Conservation (phyloP, 2,329 filamentous ascomycete species). For the Coniochaeta sp. region DNA sequence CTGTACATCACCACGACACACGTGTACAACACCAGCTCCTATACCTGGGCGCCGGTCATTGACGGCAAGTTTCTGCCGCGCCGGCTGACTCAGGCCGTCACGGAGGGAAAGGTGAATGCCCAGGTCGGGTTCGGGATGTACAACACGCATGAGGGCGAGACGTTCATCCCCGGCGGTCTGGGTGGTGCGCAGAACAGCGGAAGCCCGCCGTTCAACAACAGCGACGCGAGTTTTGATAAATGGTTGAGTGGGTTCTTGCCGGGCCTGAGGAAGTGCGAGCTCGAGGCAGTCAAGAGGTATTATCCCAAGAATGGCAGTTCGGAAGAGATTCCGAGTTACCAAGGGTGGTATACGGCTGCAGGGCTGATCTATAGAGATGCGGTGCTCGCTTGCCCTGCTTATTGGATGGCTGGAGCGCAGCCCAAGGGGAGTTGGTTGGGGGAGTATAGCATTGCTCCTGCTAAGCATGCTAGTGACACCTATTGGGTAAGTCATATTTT, state of each 20-base stretch:
- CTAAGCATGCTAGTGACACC: conserved; percentile 51
- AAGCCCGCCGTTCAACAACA: conserved; percentile 16
- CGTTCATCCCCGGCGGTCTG: conserved; percentile 49
- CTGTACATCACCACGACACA: conserved; percentile 38
- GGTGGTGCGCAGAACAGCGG: conserved; percentile 24
- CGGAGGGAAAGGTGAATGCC: conserved; percentile 29
- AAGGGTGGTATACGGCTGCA: conserved; percentile 42
- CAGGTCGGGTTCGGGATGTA: conserved; percentile 46
- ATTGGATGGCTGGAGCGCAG: conserved; percentile 44
- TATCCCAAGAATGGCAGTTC: conserved; percentile 41
- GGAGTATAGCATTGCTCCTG: conserved; percentile 52
- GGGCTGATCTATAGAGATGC: conserved; percentile 51
- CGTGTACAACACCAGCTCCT: conserved; percentile 47
- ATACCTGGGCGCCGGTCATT: conserved; percentile 54
- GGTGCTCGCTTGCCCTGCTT: conserved; percentile 51
- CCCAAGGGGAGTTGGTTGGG: conserved; percentile 40
- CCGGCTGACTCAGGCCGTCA: conserved; percentile 35
- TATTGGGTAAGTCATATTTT: conserved; percentile 34
- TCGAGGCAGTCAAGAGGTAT: conserved; percentile 28
- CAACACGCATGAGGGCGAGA: conserved; percentile 56
- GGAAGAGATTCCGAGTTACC: conserved; percentile 39
- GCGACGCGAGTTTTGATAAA: conserved; percentile 34
- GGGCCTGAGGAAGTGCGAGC: conserved; percentile 27
- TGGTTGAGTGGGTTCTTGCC: conserved; percentile 51
- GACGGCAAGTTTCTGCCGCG: conserved; percentile 41